Base-by-base conservation (phyloP, 2,329 filamentous ascomycete genomes). In the Mycosphaerelloides madeirae region DNA sequence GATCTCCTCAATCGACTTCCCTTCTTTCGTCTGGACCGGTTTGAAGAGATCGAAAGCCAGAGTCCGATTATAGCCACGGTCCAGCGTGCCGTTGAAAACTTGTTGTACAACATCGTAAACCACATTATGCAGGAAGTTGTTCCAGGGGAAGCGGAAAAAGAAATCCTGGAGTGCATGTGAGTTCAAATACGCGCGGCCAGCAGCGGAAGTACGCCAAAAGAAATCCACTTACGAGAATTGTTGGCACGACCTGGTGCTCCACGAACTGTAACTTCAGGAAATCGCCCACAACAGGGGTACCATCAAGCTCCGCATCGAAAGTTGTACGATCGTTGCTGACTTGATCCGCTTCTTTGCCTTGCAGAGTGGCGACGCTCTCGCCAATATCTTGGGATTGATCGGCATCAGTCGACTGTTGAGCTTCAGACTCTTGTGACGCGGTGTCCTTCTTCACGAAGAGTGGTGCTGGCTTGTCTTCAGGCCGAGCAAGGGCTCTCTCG, bases 21-120 rank as follows among this genome's bases (percentile, higher is more conserved):
- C 50, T 22, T 53, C 50, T 28, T 54, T 51, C 13, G 43, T 33
- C 37, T 48, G 43, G 16, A 57, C 49, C 15, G 54, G 36, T 16
- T 46, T 49, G 59, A 98, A 98, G 15, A 98, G 80, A 55, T 95
- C 91, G 48, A 96, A 84, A 11, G 93, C 91, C 40, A 98, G 73
- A 37, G 81, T 84, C 9, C 87, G 83, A 67, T 98, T 98, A 70
- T 85, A 96, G 20, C 93, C 90, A 48, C 89, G 85, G 57, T 97
- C 91, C 86, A 98, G 95, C 0, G 89, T 89, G 7, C 93, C 93
- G 63, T 98, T 98, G 68, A 98, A 97, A 1, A 98, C 93, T 71
- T 98, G 93, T 66, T 98, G 93, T 33, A 98, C 87, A 61, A 98
- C 90, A 65, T 98, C 93, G 64, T 98, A 98, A 37, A 98, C 93